phyloP scores from a whole-genome alignment of 257 asterid species.

The Echium plantagineum region DNA sequence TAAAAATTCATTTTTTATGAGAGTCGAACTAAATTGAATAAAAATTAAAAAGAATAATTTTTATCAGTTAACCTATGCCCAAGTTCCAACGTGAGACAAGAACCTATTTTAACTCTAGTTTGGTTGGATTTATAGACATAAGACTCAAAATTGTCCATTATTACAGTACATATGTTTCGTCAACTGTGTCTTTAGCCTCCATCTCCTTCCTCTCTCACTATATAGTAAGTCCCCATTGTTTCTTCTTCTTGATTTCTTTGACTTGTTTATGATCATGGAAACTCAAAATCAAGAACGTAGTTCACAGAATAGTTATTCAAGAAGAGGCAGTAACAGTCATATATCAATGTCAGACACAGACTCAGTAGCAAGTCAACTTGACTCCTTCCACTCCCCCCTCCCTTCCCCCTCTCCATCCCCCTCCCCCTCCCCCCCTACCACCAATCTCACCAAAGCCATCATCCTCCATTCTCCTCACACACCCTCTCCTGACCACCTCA shows the following conservation, averaged over 20 bases:
- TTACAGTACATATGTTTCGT: too few species aligned
- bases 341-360: constrained; percentile 81
- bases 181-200: too few species aligned
- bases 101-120: too few species aligned
- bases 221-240: not conserved
- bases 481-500: constrained; percentile 22
- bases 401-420: constrained; percentile 10
- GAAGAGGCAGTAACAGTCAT: constrained; percentile 45
- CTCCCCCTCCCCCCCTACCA: constrained; percentile 11
- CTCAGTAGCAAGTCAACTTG: constrained; percentile 60
- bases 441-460: constrained; percentile 23
- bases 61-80: too few species aligned
- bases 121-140: too few species aligned
- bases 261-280: not conserved
- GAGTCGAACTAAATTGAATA: too few species aligned
- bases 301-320: constrained; percentile 5
- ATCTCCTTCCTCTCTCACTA: not conserved
- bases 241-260: too few species aligned
- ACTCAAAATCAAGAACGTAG: not conserved
- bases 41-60: too few species aligned
- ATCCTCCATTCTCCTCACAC: constrained; percentile 43
- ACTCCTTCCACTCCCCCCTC: constrained; percentile 70
- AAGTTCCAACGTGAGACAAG: too few species aligned
- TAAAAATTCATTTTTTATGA: too few species aligned
- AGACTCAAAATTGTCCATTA: too few species aligned